Evolutionary conservation across 179 eudicot species (phyloP).

Genomic region (Beta lomatogona): DNA sequence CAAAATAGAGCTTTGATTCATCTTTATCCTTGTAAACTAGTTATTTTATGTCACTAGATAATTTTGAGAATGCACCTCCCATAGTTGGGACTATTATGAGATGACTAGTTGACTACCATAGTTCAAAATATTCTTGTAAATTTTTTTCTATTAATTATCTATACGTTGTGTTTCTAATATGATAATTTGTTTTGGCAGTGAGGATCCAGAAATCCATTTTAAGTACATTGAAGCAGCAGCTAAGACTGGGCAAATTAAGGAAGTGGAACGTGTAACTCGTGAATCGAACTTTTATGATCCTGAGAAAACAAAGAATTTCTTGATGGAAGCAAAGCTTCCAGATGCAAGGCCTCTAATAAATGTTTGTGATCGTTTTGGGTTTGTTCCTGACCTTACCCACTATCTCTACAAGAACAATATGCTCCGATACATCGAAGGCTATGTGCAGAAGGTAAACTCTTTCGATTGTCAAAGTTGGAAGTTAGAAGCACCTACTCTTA

Average conservation of each 20-base stretch:
- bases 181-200: conserved; percentile 32
- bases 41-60: too few relatives aligned
- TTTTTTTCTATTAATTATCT: background rate
- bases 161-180: conserved; percentile 14
- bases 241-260: conserved; percentile 58
- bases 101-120: too few relatives aligned
- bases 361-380: conserved; percentile 58
- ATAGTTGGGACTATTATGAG: too few relatives aligned
- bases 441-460: conserved; percentile 48
- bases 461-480: background rate
- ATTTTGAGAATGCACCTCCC: too few relatives aligned
- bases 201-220: conserved; percentile 58
- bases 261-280: conserved; percentile 59
- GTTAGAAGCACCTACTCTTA: background rate
- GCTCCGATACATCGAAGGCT: conserved; percentile 61
- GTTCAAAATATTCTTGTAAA: too few relatives aligned
- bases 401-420: conserved; percentile 50
- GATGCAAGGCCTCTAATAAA: conserved; percentile 58
- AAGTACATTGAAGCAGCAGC: conserved; percentile 63
- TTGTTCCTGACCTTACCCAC: conserved; percentile 57
- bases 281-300: conserved; percentile 58
- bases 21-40: too few relatives aligned
- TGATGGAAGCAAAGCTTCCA: conserved; percentile 61
- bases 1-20: too few relatives aligned
- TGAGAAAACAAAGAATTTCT: conserved; percentile 56